Evolutionary conservation across 2,329 filamentous ascomycete genomes (phyloP).

Genomic region (Fusarium sp.): DNA sequence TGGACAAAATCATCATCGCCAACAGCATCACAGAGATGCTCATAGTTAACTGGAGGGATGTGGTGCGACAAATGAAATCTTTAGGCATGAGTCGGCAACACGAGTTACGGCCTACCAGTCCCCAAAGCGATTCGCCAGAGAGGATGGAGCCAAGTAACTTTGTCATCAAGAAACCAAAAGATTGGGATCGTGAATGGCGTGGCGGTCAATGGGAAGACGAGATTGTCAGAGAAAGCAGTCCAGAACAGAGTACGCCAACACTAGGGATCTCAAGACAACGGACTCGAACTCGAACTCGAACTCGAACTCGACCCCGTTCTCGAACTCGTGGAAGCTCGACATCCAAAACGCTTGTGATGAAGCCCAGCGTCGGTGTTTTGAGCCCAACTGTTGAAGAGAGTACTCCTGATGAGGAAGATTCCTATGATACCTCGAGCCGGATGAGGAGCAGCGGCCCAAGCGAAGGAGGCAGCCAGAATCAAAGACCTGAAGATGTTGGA

Average conservation of each 20-base stretch:
- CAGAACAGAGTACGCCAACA: slow-evolving; percentile 51
- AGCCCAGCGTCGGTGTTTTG: slow-evolving; percentile 40
- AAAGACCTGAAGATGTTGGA: not conserved
- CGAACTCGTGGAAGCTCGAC: slow-evolving; percentile 32
- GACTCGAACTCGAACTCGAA: slow-evolving; percentile 14
- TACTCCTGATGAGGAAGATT: slow-evolving; percentile 22
- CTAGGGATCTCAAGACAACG: slow-evolving; percentile 36
- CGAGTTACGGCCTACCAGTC: slow-evolving; percentile 28
- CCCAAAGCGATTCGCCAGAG: slow-evolving; percentile 41
- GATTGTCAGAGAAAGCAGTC: slow-evolving; percentile 42
- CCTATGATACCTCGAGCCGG: not conserved
- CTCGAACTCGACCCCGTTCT: slow-evolving; percentile 16
- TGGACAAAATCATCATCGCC: slow-evolving; percentile 67
- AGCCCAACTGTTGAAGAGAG: slow-evolving; percentile 49
- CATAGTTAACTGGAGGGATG: slow-evolving; percentile 70
- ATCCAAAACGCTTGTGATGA: slow-evolving; percentile 37
- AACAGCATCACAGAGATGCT: slow-evolving; percentile 72
- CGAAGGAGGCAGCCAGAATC: not conserved
- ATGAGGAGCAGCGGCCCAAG: not conserved
- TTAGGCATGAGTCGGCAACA: slow-evolving; percentile 48
- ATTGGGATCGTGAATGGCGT: slow-evolving; percentile 44
- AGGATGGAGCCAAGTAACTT: slow-evolving; percentile 56
- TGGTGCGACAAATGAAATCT: slow-evolving; percentile 67
- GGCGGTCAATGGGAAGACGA: slow-evolving; percentile 23
- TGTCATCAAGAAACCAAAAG: slow-evolving; percentile 49